Evolutionary conservation across 371 early-diverging fungal genomes (phyloP), one percentile per base, ranked within the genome.

Genomic region (Entomophthora muscae): DNA sequence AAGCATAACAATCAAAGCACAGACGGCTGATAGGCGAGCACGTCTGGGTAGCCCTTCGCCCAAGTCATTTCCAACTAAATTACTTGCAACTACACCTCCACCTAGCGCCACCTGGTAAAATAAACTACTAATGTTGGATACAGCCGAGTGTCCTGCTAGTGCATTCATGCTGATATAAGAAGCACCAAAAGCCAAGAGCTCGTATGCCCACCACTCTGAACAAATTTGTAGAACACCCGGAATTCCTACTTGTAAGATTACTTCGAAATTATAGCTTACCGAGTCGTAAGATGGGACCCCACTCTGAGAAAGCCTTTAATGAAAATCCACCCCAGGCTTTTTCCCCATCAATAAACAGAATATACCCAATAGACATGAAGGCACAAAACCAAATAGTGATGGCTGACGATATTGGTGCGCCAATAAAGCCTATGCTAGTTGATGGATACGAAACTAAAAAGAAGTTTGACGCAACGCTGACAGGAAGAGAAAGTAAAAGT

Each of bases 261-360:
- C 85, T 85, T 2, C 82, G 72, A 80, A 87, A 86, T 23, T 82
- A 61, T 28, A 84, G 76, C 5, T 83, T 57, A 0, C 87, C 92
- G 51, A 92, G 73, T 57, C 75, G 76, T 57, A 87, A 58, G 67
- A 86, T 88, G 27, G 78, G 78, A 66, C 76, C 75, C 81, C 81
- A 83, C 2, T 74, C 75, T 54, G 71, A 69, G 28, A 90, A 69
- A 5, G 84, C 80, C 54, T 83, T 82, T 23, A 77, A 70, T 2
- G 85, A 80, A 87, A 90, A 92, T 5, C 91, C 93, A 28, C 88
- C 89, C 91, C 92, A 95, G 1, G 80, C 78, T 31, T 79, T 75
- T 17, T 74, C 69, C 0, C 92, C 93, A n/a, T 77, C 73, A 57
- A 89, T 73, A 67, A 71, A 84, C 42, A 69, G 65, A 28, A 83